phyloP scores from a whole-genome alignment of 345 rosid species.

The Eucalyptus melliodora region DNA sequence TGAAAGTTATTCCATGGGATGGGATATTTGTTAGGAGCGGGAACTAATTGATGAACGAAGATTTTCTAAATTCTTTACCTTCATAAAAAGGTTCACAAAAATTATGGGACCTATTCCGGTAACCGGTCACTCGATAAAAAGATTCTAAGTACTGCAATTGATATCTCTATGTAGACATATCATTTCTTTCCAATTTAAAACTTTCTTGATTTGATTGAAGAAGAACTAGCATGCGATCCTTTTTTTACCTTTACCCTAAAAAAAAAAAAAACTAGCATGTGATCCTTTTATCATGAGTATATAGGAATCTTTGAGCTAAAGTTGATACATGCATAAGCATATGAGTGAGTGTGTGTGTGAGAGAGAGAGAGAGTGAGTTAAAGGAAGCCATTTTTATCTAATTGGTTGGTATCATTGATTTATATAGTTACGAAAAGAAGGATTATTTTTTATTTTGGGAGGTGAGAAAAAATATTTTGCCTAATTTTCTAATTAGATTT shows the following conservation, averaged over 20 bases:
- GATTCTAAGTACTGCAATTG: slow-evolving; percentile 6
- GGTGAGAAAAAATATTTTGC: too few relatives aligned
- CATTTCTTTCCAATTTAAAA: slow-evolving; percentile 76
- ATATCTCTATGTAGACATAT: slow-evolving; percentile 40
- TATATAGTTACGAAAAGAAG: too few relatives aligned
- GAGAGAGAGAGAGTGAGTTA: not conserved
- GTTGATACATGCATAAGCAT: not conserved
- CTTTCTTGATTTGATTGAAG: slow-evolving; percentile 64
- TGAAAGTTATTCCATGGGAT: not conserved
- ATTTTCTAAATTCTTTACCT: not conserved
- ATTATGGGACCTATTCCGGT: slow-evolving; percentile 39
- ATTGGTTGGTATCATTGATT: not conserved
- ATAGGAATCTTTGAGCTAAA: not conserved
- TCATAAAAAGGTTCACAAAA: slow-evolving; percentile 50
- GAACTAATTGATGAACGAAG: not conserved
- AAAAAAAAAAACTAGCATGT: slow-evolving; percentile 41
- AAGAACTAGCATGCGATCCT: slow-evolving; percentile 90
- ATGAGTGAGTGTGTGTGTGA: too few relatives aligned
- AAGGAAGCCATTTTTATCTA: not conserved
- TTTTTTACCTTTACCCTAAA: not conserved
- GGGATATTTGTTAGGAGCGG: not conserved
- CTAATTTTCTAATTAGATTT: too few relatives aligned
- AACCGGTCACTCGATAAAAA: slow-evolving; percentile 55
- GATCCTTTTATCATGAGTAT: slow-evolving; percentile 31
- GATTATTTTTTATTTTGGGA: not conserved